Conservation (phyloP, 805 yeast genomes). For the Phaffomyces opuntiae region DNA sequence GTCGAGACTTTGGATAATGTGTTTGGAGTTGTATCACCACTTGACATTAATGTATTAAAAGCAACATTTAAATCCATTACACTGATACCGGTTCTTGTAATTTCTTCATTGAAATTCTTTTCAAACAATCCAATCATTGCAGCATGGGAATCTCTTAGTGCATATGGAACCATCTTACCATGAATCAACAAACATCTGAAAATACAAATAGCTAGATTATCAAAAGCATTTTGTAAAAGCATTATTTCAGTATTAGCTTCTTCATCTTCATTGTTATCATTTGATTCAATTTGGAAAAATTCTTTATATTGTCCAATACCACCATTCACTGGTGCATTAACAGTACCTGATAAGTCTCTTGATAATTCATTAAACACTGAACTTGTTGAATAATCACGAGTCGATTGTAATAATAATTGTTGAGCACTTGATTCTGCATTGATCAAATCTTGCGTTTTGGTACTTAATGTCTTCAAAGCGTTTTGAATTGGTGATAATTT, state of each 20-base stretch:
- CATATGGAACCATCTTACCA: constrained; percentile 50
- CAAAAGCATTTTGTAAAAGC: constrained; percentile 40
- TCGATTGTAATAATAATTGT: constrained; percentile 41
- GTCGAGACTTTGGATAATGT: constrained; percentile 15
- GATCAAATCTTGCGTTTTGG: constrained; percentile 66
- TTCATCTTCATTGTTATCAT: constrained; percentile 21
- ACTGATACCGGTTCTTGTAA: constrained; percentile 30
- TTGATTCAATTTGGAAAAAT: constrained; percentile 43
- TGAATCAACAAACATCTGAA: constrained; percentile 63
- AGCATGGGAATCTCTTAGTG: constrained; percentile 58
- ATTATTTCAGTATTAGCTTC: constrained; percentile 20
- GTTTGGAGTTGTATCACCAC: constrained; percentile 6
- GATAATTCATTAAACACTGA: constrained; percentile 57
- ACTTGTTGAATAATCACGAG: constrained; percentile 33
- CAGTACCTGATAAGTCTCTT: constrained; percentile 73
- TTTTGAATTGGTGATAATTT: constrained; percentile 79
- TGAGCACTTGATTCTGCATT: constrained; percentile 57
- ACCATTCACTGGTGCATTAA: constrained; percentile 89
- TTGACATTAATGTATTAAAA: neutral
- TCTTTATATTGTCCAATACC: constrained; percentile 80
- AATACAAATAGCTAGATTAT: constrained; percentile 60
- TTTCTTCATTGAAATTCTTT: constrained; percentile 63
- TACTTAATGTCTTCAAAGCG: constrained; percentile 60
- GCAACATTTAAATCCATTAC: constrained; percentile 21
- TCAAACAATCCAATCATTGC: constrained; percentile 53